Evolutionary conservation across 495 filamentous ascomycete species (phyloP), one percentile per base, ranked within the genome.

Genomic region (Bacidia rubella): DNA sequence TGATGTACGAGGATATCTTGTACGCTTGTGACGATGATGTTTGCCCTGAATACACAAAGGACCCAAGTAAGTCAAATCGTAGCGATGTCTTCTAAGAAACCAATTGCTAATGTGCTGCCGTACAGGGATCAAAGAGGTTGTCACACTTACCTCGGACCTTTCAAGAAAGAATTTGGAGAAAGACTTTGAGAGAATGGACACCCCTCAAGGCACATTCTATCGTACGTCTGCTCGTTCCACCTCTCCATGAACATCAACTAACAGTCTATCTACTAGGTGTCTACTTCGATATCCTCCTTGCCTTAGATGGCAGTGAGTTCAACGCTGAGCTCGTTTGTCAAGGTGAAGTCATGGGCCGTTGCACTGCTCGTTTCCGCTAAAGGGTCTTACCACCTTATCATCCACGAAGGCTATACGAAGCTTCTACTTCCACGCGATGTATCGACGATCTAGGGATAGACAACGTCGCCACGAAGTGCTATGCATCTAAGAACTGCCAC

Each of bases 161-260:
- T 95, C 88, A 15, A 83, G 92, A 56, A 98, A 98, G 76, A 97
- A 96, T 65, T 80, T 98, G 1, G 92, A 98, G 67, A 97, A 95
- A 66, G 92, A 98, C 64, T 98, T 98, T 55, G 92, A 98, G 70
- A 81, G 93, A 60, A 98, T 98, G 92, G 92, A 98, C 67, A 98
- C 92, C 2, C 92, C 92, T 1, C 92, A 98, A 65, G 92, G 92
- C 52, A 94, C 90, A 11, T 98, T 98, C 70, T 98, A 98, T 75
- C 84, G 92, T 62, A 53, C 49, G 59, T 50, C 19, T 4, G 11
- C 39, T 11, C 17, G 11, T n/a, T 21, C 21, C 44, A 26, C 2
- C 19, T 11, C n/a, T 43, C 39, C 29, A 35, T 35, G 24, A 25
- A 23, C 24, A 21, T 25, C 46, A 24, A n/a, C 9, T 49, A 22